phyloP scores from a whole-genome alignment of 2,329 filamentous ascomycete species.

The Aspergillus sp. region DNA sequence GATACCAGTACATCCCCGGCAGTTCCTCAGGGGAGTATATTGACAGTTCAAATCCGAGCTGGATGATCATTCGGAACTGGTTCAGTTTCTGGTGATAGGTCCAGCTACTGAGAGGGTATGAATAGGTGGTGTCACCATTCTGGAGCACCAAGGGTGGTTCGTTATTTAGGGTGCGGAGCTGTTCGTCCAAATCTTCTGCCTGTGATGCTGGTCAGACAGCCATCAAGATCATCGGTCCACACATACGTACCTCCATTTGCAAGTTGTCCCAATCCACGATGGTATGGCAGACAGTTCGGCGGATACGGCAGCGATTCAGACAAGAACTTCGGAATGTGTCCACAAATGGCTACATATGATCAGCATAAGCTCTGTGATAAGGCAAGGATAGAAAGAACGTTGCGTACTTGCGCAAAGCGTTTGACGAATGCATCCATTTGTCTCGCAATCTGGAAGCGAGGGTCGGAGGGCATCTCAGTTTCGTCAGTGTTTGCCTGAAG shows the following conservation, averaged over 20 bases:
- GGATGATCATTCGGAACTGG: slow-evolving; percentile 80
- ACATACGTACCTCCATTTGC: slow-evolving; percentile 64
- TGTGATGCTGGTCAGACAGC: slow-evolving; percentile 19
- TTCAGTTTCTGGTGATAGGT: slow-evolving; percentile 85
- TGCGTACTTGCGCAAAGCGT: slow-evolving; percentile 47
- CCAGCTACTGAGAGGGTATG: slow-evolving; percentile 82
- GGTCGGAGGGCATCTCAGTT: slow-evolving; percentile 70
- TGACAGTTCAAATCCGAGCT: slow-evolving; percentile 91
- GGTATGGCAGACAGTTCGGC: slow-evolving; percentile 83
- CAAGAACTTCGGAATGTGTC: slow-evolving; percentile 82
- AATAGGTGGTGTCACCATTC: slow-evolving; percentile 57
- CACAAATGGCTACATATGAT: slow-evolving; percentile 64
- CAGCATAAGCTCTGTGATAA: background rate
- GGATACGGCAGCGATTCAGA: slow-evolving; percentile 84
- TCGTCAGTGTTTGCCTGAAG: slow-evolving; percentile 73
- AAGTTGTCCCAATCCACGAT: slow-evolving; percentile 80
- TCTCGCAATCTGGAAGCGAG: slow-evolving; percentile 68
- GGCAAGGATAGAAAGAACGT: background rate
- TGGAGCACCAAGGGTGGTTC: slow-evolving; percentile 58
- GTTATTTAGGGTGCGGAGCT: slow-evolving; percentile 59
- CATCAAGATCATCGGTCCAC: background rate
- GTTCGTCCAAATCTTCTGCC: slow-evolving; percentile 68
- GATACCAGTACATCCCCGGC: slow-evolving; percentile 85
- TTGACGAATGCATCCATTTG: slow-evolving; percentile 69
- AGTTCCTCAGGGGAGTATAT: slow-evolving; percentile 85